A percentile compares a stretch with the other conserved stretches of the same genome.
Conservation (phyloP, 1,284 basidiomycete genomes). For the Puccinia polysora region DNA sequence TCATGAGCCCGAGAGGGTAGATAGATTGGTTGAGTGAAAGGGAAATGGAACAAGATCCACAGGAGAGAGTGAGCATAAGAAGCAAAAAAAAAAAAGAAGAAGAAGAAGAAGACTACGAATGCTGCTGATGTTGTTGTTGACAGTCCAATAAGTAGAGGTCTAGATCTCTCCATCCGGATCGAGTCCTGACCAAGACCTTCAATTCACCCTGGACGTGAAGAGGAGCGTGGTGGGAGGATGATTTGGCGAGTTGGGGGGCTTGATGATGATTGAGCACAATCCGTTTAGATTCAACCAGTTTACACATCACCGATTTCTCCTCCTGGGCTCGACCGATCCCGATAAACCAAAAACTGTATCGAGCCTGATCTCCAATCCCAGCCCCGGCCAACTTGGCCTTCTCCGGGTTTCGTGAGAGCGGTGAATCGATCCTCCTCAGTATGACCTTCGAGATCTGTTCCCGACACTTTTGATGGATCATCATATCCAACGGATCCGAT, state of each 20-base stretch:
- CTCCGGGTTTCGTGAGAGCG: slow-evolving; percentile 16
- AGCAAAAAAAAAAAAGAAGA: background rate
- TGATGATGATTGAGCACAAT: too few species aligned
- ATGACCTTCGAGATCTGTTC: background rate
- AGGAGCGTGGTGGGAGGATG: background rate
- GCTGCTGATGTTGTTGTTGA: background rate
- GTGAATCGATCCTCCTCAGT: slow-evolving; percentile 7
- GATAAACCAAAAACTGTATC: slow-evolving; percentile 20
- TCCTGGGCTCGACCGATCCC: background rate
- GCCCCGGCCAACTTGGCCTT: slow-evolving; percentile 10
- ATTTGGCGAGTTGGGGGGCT: background rate
- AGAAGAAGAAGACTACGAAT: background rate
- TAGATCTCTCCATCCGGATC: slow-evolving; percentile 9
- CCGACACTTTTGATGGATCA: background rate
- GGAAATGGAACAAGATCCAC: too few species aligned
- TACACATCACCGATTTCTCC: slow-evolving; percentile 29
- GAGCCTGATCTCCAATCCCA: slow-evolving; percentile 29
- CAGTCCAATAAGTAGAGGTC: slow-evolving; percentile 16
- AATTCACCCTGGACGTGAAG: background rate
- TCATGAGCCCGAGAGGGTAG: too few species aligned
- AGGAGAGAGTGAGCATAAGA: too few species aligned
- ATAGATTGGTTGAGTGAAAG: too few species aligned
- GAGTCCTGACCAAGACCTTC: slow-evolving; percentile 14
- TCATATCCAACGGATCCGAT: slow-evolving; percentile 15
- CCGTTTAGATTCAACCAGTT: slow-evolving; percentile 1